A percentile compares a stretch with the other conserved stretches of the same genome.
Evolutionary conservation across 2,329 filamentous ascomycete species (phyloP).

Genomic region (Claviceps monticola): DNA sequence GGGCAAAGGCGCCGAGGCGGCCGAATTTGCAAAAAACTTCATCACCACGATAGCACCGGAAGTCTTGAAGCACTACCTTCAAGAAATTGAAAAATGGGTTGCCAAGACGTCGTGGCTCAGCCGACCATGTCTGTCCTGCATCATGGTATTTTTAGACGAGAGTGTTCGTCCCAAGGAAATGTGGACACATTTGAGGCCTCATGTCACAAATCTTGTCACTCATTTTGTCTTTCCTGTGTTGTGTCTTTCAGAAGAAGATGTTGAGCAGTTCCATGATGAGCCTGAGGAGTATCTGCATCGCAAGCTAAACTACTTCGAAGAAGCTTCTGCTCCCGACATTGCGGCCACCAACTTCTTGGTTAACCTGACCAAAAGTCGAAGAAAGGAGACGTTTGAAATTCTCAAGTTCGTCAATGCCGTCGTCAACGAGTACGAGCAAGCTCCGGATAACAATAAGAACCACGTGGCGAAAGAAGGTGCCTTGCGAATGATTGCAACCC

Average conservation of each 20-base stretch:
- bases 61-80: slow-evolving; percentile 87
- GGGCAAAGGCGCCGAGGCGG: slow-evolving; percentile 61
- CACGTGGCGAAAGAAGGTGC: slow-evolving; percentile 94
- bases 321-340: slow-evolving; percentile 87
- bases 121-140: slow-evolving; percentile 86
- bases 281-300: slow-evolving; percentile 94
- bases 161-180: slow-evolving; percentile 95
- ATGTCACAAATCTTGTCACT: slow-evolving; percentile 83
- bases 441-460: slow-evolving; percentile 79
- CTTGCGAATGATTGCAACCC: slow-evolving; percentile 88
- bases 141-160: slow-evolving; percentile 88
- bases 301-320: slow-evolving; percentile 96
- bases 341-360: slow-evolving; percentile 94
- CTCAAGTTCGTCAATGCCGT: slow-evolving; percentile 90
- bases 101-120: slow-evolving; percentile 89
- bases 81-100: slow-evolving; percentile 96
- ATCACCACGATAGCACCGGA: slow-evolving; percentile 85
- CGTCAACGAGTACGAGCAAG: slow-evolving; percentile 81
- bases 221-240: slow-evolving; percentile 93
- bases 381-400: slow-evolving; percentile 92
- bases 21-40: slow-evolving; percentile 79
- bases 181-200: slow-evolving; percentile 87
- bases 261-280: slow-evolving; percentile 87
- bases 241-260: slow-evolving; percentile 81
- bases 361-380: slow-evolving; percentile 81